Conservation (phyloP, 495 filamentous ascomycete species). For the Daldinia bambusicola region DNA sequence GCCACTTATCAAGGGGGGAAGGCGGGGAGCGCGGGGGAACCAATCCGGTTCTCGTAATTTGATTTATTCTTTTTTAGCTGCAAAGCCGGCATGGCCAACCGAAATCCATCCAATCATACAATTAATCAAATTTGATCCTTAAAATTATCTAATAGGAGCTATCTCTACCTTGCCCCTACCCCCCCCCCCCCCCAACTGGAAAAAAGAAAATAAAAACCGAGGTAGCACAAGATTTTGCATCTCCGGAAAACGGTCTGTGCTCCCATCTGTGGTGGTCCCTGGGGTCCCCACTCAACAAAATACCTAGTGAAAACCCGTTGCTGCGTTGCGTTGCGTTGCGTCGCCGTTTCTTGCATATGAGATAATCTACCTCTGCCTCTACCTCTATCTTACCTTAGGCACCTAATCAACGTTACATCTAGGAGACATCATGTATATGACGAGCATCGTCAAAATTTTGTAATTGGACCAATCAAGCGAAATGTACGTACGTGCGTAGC, state of each 20-base stretch:
- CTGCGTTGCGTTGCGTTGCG: not conserved
- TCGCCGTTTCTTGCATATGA: slow-evolving; percentile 1
- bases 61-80: too few species aligned
- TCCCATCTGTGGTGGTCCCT: too few species aligned
- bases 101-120: too few species aligned
- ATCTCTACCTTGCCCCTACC: not conserved
- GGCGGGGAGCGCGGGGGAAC: not conserved
- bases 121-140: too few species aligned
- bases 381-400: too few species aligned
- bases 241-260: slow-evolving; percentile 16
- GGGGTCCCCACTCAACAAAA: too few species aligned
- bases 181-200: too few species aligned
- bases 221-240: slow-evolving; percentile 32
- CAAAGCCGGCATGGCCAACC: too few species aligned
- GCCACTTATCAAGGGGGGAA: not conserved
- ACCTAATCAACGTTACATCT: slow-evolving; percentile 39
- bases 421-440: not conserved
- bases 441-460: not conserved
- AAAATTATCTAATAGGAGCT: not conserved
- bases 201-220: not conserved
- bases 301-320: too few species aligned
- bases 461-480: slow-evolving; percentile 8
- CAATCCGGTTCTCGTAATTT: not conserved
- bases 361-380: not conserved
- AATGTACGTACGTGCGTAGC: not conserved